Conservation (phyloP, 108 stramenopile species). For the Nannochloropsis oceanica region DNA sequence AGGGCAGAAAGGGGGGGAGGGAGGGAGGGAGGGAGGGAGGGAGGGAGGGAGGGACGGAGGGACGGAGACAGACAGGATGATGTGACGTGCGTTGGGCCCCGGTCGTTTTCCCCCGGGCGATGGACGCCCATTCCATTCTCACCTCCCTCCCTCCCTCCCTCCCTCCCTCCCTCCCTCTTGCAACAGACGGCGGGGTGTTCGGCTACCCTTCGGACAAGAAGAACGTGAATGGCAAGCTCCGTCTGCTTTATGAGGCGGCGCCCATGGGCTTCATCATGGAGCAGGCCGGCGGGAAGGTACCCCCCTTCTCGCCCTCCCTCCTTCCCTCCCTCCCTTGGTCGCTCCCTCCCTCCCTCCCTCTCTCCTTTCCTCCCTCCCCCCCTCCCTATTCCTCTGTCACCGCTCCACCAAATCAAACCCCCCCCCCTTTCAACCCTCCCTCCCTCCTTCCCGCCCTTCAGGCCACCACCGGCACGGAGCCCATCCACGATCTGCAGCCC, state of each 20-base stretch:
- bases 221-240: slow-evolving; percentile 53
- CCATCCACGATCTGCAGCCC: slow-evolving; percentile 8
- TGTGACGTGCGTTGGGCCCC: too few relatives aligned
- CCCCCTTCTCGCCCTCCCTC: background rate
- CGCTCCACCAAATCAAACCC: background rate
- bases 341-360: too few relatives aligned
- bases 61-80: too few relatives aligned
- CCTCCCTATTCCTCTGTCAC: background rate
- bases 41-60: too few relatives aligned
- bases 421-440: background rate
- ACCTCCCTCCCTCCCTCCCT: background rate
- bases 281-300: slow-evolving; percentile 15
- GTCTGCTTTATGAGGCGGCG: slow-evolving; percentile 77
- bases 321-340: background rate
- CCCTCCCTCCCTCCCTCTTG: background rate
- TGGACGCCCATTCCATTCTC: background rate
- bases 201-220: slow-evolving; percentile 37
- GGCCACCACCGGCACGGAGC: background rate
- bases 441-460: background rate
- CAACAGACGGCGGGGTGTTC: slow-evolving; percentile 38
- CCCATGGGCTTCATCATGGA: slow-evolving; percentile 74
- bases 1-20: background rate
- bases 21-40: background rate
- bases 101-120: background rate
- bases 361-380: too few relatives aligned